These are phyloP conservation scores for Colletotrichum lindemuthianum DNA, from an alignment of 2,329 filamentous ascomycete genomes.

Conservation along the genomic window DNA sequence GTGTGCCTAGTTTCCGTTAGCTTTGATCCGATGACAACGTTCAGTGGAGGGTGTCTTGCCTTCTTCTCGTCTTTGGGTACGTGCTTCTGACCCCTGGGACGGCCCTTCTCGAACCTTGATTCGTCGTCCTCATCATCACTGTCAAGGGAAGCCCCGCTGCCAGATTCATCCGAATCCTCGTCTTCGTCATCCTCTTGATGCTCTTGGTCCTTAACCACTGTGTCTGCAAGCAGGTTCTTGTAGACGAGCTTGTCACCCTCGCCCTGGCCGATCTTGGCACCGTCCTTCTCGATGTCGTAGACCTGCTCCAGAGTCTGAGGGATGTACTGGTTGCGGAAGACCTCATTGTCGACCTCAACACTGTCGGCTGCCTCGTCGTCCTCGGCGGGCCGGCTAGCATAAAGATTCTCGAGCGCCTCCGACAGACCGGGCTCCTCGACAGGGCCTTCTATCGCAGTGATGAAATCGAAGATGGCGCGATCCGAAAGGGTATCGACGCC, in stretches of 20 bases:
- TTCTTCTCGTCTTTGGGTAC: constrained; percentile 93
- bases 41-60: constrained; percentile 50
- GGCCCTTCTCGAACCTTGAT: constrained; percentile 70
- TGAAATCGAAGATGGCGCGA: constrained; percentile 83
- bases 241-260: constrained; percentile 84
- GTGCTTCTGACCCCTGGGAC: constrained; percentile 83
- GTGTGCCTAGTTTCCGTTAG: constrained; percentile 62
- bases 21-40: background rate
- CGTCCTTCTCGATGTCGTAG: constrained; percentile 94
- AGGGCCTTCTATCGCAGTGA: constrained; percentile 71
- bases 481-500: constrained; percentile 85
- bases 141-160: constrained; percentile 58
- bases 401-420: constrained; percentile 73
- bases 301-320: constrained; percentile 96
- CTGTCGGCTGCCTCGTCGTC: constrained; percentile 64
- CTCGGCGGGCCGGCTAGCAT: constrained; percentile 63
- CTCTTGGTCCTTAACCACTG: constrained; percentile 56
- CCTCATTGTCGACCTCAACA: constrained; percentile 84
- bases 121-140: constrained; percentile 59
- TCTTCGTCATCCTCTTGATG: constrained; percentile 47
- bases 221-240: constrained; percentile 81
- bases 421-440: constrained; percentile 70
- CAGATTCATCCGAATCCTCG: constrained; percentile 54
- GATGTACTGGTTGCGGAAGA: constrained; percentile 96
- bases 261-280: constrained; percentile 78